Percentiles rank a stretch among this genome's conserved stretches.
Evolutionary conservation across 371 early-diverging fungal genomes (phyloP).

Genomic region (Amoeboaphelidium occidentale): DNA sequence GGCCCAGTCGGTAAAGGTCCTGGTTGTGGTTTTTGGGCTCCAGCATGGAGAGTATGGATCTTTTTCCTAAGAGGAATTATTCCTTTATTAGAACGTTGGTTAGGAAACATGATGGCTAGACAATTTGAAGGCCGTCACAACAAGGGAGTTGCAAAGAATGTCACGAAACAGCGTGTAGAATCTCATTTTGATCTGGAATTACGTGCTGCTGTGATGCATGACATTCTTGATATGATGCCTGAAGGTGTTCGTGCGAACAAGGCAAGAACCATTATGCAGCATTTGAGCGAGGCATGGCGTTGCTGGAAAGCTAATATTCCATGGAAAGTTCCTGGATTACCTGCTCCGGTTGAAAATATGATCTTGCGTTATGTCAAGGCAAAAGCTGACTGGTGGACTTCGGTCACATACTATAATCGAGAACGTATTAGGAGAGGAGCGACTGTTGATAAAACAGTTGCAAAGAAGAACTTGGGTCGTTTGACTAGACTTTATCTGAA

Average conservation of each 20-base stretch:
- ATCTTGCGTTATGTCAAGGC: constrained; percentile 91
- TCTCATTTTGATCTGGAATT: constrained; percentile 92
- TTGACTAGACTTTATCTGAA: constrained; percentile 94
- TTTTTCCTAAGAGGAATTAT: constrained; percentile 96
- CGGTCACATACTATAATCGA: constrained; percentile 89
- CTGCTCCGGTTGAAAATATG: constrained; percentile 93
- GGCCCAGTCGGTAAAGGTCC: constrained; percentile 94
- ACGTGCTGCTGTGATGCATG: constrained; percentile 88
- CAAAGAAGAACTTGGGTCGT: constrained; percentile 93
- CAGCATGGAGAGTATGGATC: constrained; percentile 98
- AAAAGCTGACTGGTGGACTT: constrained; percentile 99
- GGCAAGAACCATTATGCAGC: constrained; percentile 82
- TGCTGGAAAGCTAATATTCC: constrained; percentile 97
- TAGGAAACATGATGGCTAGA: constrained; percentile 88
- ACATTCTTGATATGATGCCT: constrained; percentile 94
- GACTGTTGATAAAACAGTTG: constrained; percentile 95
- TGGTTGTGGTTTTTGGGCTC: constrained; percentile 96
- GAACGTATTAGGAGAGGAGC: constrained; percentile 95
- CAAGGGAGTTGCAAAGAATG: constrained; percentile 89
- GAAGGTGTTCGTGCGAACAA: constrained; percentile 91
- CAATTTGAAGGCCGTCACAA: constrained; percentile 95
- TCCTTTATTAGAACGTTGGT: constrained; percentile 89
- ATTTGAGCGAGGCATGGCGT: constrained; percentile 94
- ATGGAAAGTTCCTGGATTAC: constrained; percentile 95
- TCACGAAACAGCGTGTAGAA: constrained; percentile 97